A percentile compares a stretch with the other conserved stretches of the same genome.
Conservation (phyloP, 371 early-diverging fungal species). For the Chytridium lagenaria region DNA sequence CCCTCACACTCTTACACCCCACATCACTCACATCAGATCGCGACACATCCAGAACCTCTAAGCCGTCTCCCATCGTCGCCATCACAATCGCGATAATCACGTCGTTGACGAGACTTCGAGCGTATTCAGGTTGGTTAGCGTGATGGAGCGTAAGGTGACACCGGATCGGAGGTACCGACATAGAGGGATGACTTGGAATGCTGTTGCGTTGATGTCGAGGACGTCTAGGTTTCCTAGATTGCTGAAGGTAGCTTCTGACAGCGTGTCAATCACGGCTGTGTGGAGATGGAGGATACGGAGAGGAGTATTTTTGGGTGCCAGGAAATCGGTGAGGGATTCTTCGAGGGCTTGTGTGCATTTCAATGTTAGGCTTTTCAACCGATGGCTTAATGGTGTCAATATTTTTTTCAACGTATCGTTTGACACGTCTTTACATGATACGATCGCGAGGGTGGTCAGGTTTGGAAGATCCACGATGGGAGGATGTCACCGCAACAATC, state of each 20-base stretch:
- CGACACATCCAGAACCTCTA: not conserved
- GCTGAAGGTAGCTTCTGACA: not conserved
- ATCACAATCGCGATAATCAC: not conserved
- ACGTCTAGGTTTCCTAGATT: not conserved
- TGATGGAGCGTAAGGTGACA: not conserved
- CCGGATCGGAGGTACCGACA: not conserved
- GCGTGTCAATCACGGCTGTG: not conserved
- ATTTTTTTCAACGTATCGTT: not conserved
- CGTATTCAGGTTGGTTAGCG: not conserved
- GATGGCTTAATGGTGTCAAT: not conserved
- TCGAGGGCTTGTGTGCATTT: not conserved
- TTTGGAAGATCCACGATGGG: not conserved
- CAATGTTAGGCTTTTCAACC: not conserved
- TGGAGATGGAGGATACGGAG: not conserved
- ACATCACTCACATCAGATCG: not conserved
- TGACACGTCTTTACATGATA: not conserved
- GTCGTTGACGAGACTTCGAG: not conserved
- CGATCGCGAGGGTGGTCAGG: not conserved
- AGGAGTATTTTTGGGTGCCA: not conserved
- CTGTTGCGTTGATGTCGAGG: not conserved
- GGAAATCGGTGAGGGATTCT: not conserved
- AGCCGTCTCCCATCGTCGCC: not conserved
- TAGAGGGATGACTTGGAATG: not conserved
- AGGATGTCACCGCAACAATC: not conserved
- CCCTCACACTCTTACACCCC: not conserved